Evolutionary conservation across 805 yeast genomes (phyloP).

Genomic region (Candida piceae): DNA sequence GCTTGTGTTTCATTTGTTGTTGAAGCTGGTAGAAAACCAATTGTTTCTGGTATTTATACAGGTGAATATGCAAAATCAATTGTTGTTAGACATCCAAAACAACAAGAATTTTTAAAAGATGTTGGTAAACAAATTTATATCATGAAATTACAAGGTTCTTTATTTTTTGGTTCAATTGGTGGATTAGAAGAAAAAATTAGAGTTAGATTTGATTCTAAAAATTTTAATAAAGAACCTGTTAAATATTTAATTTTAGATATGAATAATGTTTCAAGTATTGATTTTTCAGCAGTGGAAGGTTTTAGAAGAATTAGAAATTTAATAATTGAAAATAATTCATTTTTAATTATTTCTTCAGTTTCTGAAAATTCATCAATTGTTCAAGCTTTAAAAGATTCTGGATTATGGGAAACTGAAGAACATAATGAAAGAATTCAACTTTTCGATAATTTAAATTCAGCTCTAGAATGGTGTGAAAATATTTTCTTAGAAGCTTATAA

Average conservation of each 20-base stretch:
- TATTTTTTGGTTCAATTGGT: constrained; percentile 94
- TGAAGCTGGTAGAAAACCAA: constrained; percentile 80
- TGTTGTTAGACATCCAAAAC: constrained; percentile 84
- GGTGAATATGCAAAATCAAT: constrained; percentile 90
- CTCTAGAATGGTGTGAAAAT: constrained; percentile 96
- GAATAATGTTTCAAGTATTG: constrained; percentile 74
- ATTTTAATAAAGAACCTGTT: constrained; percentile 53
- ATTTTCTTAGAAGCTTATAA: constrained; percentile 67
- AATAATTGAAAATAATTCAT: constrained; percentile 61
- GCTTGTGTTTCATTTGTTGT: constrained; percentile 96
- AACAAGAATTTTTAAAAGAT: constrained; percentile 74
- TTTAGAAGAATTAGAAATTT: constrained; percentile 81
- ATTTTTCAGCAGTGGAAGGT: constrained; percentile 95
- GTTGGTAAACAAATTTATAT: constrained; percentile 91
- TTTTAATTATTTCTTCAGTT: constrained; percentile 75
- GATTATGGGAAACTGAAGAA: constrained; percentile 57
- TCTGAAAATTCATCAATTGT: constrained; percentile 60
- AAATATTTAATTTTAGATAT: constrained; percentile 81
- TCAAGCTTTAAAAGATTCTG: constrained; percentile 75
- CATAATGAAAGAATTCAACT: constrained; percentile 48
- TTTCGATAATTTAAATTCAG: constrained; percentile 76
- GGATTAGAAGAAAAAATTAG: constrained; percentile 78
- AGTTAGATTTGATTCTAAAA: constrained; percentile 51
- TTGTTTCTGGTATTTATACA: constrained; percentile 74
- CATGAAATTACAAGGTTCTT: constrained; percentile 77